phyloP scores from a whole-genome alignment of 2,329 filamentous ascomycete species.

The Hypoxylon sp. region DNA sequence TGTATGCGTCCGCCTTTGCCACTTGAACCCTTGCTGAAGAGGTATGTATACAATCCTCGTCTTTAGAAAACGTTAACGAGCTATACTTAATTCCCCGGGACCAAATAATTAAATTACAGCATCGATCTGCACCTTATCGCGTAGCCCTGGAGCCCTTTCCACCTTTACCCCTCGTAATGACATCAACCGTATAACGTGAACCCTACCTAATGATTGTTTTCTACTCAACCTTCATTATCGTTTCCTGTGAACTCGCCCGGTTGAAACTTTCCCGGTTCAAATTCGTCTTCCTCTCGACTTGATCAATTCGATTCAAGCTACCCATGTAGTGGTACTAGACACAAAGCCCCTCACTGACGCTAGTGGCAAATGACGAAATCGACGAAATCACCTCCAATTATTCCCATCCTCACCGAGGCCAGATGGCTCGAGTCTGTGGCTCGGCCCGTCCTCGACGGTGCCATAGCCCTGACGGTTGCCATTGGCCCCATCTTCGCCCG shows the following conservation, averaged over 20 bases:
- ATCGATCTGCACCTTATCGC: neutral
- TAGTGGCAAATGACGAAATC: neutral
- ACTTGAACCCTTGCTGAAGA: neutral
- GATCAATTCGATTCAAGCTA: too few species aligned
- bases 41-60: neutral
- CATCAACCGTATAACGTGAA: neutral
- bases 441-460: slow-evolving; percentile 29
- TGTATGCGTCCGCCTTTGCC: slow-evolving; percentile 6
- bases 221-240: neutral
- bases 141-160: neutral
- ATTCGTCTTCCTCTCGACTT: neutral
- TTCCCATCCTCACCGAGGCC: slow-evolving; percentile 45
- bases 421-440: slow-evolving; percentile 43
- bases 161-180: neutral
- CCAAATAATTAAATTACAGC: neutral
- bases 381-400: slow-evolving; percentile 36
- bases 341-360: neutral
- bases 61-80: neutral
- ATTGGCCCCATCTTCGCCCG: slow-evolving; percentile 9
- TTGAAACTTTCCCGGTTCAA: neutral
- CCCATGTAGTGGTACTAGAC: neutral
- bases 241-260: neutral
- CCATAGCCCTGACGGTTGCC: slow-evolving; percentile 25
- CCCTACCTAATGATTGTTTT: neutral
- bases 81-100: neutral